A percentile compares a stretch with the other conserved stretches of the same genome.
These are phyloP conservation scores for Neoboletus magnificus DNA, from an alignment of 768 basidiomycete genomes.

Conservation along the genomic window DNA sequence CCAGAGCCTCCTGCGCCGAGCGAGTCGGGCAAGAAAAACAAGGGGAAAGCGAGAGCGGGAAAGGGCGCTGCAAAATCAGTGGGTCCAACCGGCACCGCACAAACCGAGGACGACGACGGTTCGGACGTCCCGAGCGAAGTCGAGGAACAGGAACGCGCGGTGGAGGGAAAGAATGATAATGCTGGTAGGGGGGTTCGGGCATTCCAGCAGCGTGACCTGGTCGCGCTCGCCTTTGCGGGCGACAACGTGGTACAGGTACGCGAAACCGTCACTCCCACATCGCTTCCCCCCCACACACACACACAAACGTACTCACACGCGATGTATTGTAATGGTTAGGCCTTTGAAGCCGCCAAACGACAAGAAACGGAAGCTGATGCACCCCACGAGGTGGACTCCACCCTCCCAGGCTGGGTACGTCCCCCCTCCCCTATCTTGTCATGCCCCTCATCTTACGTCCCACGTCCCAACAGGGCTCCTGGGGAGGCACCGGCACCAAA, in stretches of 20 bases:
- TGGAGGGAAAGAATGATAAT: constrained; percentile 48
- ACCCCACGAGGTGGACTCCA: constrained; percentile 82
- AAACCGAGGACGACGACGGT: constrained; percentile 32
- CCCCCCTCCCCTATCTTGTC: neutral
- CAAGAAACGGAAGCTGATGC: constrained; percentile 84
- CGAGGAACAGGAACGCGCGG: constrained; percentile 60
- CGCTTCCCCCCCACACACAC: neutral
- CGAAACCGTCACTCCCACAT: neutral
- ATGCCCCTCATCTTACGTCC: too few relatives aligned
- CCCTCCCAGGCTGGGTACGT: constrained; percentile 92
- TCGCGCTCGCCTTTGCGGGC: constrained; percentile 93
- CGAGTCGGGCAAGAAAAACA: constrained; percentile 9
- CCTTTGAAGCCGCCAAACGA: constrained; percentile 82
- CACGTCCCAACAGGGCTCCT: constrained; percentile 63
- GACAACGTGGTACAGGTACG: constrained; percentile 91
- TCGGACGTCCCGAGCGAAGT: constrained; percentile 63
- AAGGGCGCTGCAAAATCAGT: neutral
- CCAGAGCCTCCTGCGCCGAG: constrained; percentile 7
- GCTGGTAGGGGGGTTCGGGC: constrained; percentile 48
- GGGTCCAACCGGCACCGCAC: neutral
- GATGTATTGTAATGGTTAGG: constrained; percentile 40
- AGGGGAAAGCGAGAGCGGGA: constrained; percentile 13
- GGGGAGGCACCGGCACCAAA: constrained; percentile 79
- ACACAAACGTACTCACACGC: neutral
- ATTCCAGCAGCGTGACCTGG: constrained; percentile 88